Percentiles rank a stretch among this genome's conserved stretches.
These are phyloP conservation scores for Astrothelium subdiscretum DNA, from an alignment of 495 filamentous ascomycete genomes.

Conservation along the genomic window DNA sequence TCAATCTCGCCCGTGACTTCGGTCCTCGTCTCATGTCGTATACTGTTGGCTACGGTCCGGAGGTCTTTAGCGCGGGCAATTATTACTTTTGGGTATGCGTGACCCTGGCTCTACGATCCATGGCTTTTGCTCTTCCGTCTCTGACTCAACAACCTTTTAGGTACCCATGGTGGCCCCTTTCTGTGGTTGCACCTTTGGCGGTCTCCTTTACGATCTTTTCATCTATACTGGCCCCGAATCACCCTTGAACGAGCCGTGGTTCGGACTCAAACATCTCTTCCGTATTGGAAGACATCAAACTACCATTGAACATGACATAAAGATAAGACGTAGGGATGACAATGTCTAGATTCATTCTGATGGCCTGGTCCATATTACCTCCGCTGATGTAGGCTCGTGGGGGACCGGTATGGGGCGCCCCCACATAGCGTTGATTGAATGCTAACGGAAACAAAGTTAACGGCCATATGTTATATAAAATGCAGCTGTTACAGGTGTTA, in stretches of 20 bases:
- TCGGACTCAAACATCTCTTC: constrained; percentile 37
- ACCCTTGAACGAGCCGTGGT: constrained; percentile 46
- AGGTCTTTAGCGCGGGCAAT: constrained; percentile 50
- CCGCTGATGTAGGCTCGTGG: not conserved
- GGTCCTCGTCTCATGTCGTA: constrained; percentile 52
- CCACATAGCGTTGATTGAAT: too few relatives aligned
- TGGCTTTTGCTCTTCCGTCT: not conserved
- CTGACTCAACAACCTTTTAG: constrained; percentile 5
- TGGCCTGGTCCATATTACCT: not conserved
- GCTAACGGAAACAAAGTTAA: too few relatives aligned
- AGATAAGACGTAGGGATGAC: not conserved
- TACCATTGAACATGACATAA: not conserved
- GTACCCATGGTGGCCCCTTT: constrained; percentile 48
- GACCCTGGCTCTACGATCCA: not conserved
- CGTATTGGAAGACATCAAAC: not conserved
- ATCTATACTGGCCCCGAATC: constrained; percentile 46
- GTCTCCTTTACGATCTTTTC: constrained; percentile 50
- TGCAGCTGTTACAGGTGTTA: not conserved
- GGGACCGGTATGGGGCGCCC: not conserved
- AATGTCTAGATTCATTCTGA: not conserved
- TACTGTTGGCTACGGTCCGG: constrained; percentile 49
- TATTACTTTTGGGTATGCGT: constrained; percentile 53
- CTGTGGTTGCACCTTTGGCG: constrained; percentile 45
- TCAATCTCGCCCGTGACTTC: constrained; percentile 57
- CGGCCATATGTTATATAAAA: too few relatives aligned